phyloP scores from a whole-genome alignment of 768 basidiomycete genomes.

The Lentinula raphanica region DNA sequence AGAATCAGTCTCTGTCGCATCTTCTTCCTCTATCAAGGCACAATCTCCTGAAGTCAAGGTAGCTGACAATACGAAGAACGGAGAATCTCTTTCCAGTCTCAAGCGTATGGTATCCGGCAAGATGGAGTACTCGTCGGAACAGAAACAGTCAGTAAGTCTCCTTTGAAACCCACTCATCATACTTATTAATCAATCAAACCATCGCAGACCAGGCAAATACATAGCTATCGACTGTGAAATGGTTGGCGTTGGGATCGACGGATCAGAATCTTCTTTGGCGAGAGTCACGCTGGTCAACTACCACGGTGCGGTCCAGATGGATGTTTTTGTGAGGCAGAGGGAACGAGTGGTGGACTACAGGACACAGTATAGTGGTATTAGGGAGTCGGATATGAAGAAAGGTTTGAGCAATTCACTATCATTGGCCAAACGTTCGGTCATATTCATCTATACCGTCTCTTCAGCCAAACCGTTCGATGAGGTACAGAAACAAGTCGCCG shows the following conservation, averaged over 20 bases:
- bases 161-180: neutral
- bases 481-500: slow-evolving; percentile 74
- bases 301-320: slow-evolving; percentile 71
- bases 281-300: slow-evolving; percentile 90
- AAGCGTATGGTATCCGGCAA: slow-evolving; percentile 52
- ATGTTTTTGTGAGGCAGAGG: slow-evolving; percentile 80
- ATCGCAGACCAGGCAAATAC: slow-evolving; percentile 60
- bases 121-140: slow-evolving; percentile 24
- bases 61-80: slow-evolving; percentile 30
- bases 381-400: slow-evolving; percentile 65
- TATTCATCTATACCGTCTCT: neutral
- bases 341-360: slow-evolving; percentile 91
- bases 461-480: slow-evolving; percentile 74
- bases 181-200: slow-evolving; percentile 1
- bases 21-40: neutral
- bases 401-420: slow-evolving; percentile 44
- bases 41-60: neutral
- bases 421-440: no score
- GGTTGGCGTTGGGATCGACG: slow-evolving; percentile 90
- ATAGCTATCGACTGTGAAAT: slow-evolving; percentile 94
- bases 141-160: slow-evolving; percentile 36
- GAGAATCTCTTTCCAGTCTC: slow-evolving; percentile 41
- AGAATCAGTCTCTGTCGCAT: neutral
- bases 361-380: slow-evolving; percentile 84
- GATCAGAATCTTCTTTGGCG: slow-evolving; percentile 78